phyloP scores from a whole-genome alignment of 306 rosid species.

The Fagus sylvatica region DNA sequence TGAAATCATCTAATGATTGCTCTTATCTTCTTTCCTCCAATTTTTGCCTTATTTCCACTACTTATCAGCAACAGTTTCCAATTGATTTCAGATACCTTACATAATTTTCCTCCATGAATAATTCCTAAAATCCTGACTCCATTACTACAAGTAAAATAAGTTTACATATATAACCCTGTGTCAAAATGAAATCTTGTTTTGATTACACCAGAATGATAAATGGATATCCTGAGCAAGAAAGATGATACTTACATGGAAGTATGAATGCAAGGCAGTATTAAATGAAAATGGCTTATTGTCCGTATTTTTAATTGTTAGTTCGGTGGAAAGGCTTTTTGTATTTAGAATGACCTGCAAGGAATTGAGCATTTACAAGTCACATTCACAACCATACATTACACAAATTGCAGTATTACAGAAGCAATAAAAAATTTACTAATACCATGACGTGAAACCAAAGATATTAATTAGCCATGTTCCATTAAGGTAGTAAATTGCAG shows the following conservation, averaged over 20 bases:
- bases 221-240: slow-evolving; percentile 9
- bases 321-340: slow-evolving; percentile 71
- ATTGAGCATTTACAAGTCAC: slow-evolving; percentile 9
- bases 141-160: no score
- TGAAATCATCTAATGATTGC: neutral
- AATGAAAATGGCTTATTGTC: slow-evolving; percentile 82
- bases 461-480: neutral
- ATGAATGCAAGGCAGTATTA: slow-evolving; percentile 85
- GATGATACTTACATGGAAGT: slow-evolving; percentile 65
- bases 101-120: no score
- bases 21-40: slow-evolving; percentile 2
- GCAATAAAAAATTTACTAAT: neutral
- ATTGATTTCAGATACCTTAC: slow-evolving; percentile 18
- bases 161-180: no score
- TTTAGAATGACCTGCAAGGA: slow-evolving; percentile 63
- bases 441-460: neutral
- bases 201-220: slow-evolving; percentile 12
- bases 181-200: slow-evolving; percentile 19
- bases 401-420: slow-evolving; percentile 3
- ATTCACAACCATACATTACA: neutral
- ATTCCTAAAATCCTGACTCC: no score
- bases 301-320: slow-evolving; percentile 70
- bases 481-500: neutral
- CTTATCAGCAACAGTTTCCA: neutral
- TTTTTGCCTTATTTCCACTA: neutral